phyloP scores from a whole-genome alignment of 257 asterid species.

The Gentiana dahurica region DNA sequence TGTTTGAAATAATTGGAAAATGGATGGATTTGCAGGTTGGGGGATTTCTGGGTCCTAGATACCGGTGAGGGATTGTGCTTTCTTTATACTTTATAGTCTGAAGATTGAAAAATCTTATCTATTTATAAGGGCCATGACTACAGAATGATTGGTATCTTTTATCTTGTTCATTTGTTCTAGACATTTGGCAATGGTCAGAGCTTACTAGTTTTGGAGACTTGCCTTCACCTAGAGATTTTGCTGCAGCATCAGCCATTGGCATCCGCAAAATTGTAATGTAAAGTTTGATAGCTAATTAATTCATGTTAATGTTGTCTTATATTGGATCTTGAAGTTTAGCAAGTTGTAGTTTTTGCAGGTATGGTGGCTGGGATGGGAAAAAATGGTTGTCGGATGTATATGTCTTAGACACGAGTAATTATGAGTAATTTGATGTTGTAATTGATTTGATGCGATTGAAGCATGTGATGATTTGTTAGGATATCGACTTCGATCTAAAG shows the following conservation, averaged over 20 bases:
- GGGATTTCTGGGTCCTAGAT: slow-evolving; percentile 99
- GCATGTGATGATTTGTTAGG: not conserved
- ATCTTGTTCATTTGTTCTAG: slow-evolving; percentile 23
- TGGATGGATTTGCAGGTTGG: slow-evolving; percentile 50
- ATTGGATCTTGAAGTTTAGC: slow-evolving; percentile 10
- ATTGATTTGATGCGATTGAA: not conserved
- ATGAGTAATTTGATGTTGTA: not conserved
- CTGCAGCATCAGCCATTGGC: slow-evolving; percentile 93
- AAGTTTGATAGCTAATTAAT: slow-evolving; percentile 11
- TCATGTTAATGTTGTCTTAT: slow-evolving; percentile 12
- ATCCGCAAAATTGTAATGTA: slow-evolving; percentile 89
- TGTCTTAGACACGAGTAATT: slow-evolving; percentile 80
- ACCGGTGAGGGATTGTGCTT: slow-evolving; percentile 54
- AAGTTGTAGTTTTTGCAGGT: slow-evolving; percentile 44
- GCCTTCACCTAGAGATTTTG: slow-evolving; percentile 94
- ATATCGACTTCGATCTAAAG: slow-evolving; percentile 5
- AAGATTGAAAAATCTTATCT: no score
- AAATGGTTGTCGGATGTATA: slow-evolving; percentile 96
- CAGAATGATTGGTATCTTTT: slow-evolving; percentile 10
- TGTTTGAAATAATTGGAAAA: slow-evolving; percentile 1
- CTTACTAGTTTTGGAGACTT: slow-evolving; percentile 95
- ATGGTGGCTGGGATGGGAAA: slow-evolving; percentile 99
- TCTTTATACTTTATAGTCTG: not conserved
- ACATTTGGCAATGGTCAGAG: slow-evolving; percentile 99
- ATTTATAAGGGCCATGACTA: not conserved